Evolutionary conservation across 139 green algal genomes (phyloP).

Genomic region (Volvox africanus): DNA sequence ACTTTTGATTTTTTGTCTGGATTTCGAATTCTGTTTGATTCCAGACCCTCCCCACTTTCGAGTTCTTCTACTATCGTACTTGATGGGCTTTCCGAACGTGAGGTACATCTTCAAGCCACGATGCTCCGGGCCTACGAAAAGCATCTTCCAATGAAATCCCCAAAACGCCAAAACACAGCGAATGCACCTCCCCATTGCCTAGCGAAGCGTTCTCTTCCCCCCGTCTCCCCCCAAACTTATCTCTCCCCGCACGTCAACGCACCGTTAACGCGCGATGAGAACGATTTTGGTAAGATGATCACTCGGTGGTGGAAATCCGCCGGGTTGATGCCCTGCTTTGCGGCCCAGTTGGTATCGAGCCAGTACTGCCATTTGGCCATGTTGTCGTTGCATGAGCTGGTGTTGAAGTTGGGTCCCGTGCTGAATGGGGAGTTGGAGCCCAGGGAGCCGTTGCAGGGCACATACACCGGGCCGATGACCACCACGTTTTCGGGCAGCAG

Average conservation of each 20-base stretch:
- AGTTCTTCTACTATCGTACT: too few relatives aligned
- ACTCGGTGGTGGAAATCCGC: not conserved
- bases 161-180: too few relatives aligned
- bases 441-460: not conserved
- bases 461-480: not conserved
- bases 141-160: too few relatives aligned
- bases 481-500: not conserved
- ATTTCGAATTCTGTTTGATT: too few relatives aligned
- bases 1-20: too few relatives aligned
- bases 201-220: too few relatives aligned
- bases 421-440: not conserved
- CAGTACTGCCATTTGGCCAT: not conserved
- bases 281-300: not conserved
- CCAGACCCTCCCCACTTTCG: too few relatives aligned
- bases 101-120: too few relatives aligned
- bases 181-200: too few relatives aligned
- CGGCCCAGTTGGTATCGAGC: not conserved
- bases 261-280: not conserved
- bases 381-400: not conserved
- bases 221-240: too few relatives aligned
- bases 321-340: not conserved
- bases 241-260: not conserved
- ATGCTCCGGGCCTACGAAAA: too few relatives aligned
- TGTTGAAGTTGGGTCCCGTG: not conserved
- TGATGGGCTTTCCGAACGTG: too few relatives aligned